Percentiles rank a stretch among this genome's conserved stretches.
These are phyloP conservation scores for Ophiobolus disseminans DNA, from an alignment of 2,329 filamentous ascomycete species.

Conservation along the genomic window DNA sequence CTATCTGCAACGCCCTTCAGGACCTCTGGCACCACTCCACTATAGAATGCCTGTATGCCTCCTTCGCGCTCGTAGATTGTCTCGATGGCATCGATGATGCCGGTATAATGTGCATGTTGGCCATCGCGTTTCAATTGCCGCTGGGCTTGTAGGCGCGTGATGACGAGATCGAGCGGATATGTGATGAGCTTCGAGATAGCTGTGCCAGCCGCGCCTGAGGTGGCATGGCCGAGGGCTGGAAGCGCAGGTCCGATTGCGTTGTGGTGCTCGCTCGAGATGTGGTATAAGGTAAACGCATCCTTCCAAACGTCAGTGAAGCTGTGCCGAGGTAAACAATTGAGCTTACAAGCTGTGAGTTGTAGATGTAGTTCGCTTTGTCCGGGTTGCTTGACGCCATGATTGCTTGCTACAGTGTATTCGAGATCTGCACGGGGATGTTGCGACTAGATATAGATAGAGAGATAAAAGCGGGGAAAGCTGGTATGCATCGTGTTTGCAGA, in stretches of 20 bases:
- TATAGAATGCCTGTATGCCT: conserved; percentile 72
- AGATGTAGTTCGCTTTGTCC: conserved; percentile 43
- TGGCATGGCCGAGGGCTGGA: conserved; percentile 80
- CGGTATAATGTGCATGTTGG: conserved; percentile 63
- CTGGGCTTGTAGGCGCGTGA: conserved; percentile 83
- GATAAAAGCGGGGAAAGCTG: no score
- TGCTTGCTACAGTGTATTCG: no score
- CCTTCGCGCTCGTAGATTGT: conserved; percentile 77
- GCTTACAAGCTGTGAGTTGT: conserved; percentile 55
- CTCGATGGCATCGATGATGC: conserved; percentile 71
- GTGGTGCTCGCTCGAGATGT: conserved; percentile 49
- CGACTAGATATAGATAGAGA: no score
- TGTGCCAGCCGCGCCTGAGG: conserved; percentile 79
- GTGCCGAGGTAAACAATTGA: neutral
- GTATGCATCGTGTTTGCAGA: no score
- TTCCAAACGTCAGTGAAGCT: conserved; percentile 21
- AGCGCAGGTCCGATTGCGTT: conserved; percentile 57
- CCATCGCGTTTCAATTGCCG: conserved; percentile 59
- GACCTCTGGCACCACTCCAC: conserved; percentile 53
- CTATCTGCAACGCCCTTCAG: conserved; percentile 67
- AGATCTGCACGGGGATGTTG: no score
- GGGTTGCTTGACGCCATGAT: conserved; percentile 15
- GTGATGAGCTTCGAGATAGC: conserved; percentile 79
- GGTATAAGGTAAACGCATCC: conserved; percentile 54
- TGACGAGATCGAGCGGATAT: conserved; percentile 83